These are phyloP conservation scores for Paramarasmius palmivorus DNA, from an alignment of 1,284 basidiomycete genomes.

Conservation along the genomic window DNA sequence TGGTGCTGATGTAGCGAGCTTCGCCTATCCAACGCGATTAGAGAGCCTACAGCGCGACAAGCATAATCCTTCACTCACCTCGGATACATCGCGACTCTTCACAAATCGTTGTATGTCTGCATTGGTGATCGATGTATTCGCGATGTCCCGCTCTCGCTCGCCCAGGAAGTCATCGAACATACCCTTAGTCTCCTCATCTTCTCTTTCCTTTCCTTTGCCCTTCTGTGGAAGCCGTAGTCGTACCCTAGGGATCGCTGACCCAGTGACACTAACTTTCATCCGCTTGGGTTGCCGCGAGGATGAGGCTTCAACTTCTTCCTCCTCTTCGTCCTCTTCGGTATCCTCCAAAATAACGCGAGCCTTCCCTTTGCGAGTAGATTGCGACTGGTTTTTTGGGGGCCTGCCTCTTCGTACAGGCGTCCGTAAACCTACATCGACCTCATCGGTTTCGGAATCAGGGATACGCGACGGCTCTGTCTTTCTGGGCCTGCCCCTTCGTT, in stretches of 20 bases:
- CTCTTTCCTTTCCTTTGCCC: slow-evolving; percentile 49
- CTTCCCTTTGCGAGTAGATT: slow-evolving; percentile 26
- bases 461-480: slow-evolving; percentile 7
- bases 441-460: slow-evolving; percentile 3
- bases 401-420: slow-evolving; percentile 24
- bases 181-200: slow-evolving; percentile 43
- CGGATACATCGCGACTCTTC: slow-evolving; percentile 66
- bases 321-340: slow-evolving; percentile 5
- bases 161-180: slow-evolving; percentile 83
- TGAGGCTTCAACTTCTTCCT: slow-evolving; percentile 9
- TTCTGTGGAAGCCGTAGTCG: slow-evolving; percentile 53
- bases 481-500: slow-evolving; percentile 11
- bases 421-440: slow-evolving; percentile 29
- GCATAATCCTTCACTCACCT: slow-evolving; percentile 60
- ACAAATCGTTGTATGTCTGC: slow-evolving; percentile 81
- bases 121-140: slow-evolving; percentile 66
- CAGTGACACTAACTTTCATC: slow-evolving; percentile 28
- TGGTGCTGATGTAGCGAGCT: slow-evolving; percentile 46
- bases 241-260: slow-evolving; percentile 38
- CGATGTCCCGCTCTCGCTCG: slow-evolving; percentile 73
- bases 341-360: slow-evolving; percentile 10
- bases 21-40: no score
- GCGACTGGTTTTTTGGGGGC: slow-evolving; percentile 23
- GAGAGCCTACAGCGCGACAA: no score
- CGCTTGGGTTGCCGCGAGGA: slow-evolving; percentile 35